A percentile compares a stretch with the other conserved stretches of the same genome.
These are phyloP conservation scores for Penicillium parvum DNA, from an alignment of 495 filamentous ascomycete genomes.

Conservation along the genomic window DNA sequence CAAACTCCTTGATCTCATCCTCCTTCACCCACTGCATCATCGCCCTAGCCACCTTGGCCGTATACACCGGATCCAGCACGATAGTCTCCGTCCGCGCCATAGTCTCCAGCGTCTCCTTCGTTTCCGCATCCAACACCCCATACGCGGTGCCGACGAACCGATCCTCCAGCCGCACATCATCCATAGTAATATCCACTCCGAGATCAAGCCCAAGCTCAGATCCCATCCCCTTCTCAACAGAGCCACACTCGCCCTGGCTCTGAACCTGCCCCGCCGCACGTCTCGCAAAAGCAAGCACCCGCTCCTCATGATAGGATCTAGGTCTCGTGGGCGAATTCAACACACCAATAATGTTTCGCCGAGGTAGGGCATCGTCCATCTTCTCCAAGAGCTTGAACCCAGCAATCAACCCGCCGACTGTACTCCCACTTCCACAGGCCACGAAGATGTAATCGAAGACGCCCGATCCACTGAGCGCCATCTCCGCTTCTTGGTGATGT, in stretches of 20 bases:
- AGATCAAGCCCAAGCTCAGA: slow-evolving; percentile 28
- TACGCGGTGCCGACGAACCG: slow-evolving; percentile 33
- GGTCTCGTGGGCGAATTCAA: slow-evolving; percentile 33
- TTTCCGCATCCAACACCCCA: slow-evolving; percentile 28
- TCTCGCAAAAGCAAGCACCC: slow-evolving; percentile 32
- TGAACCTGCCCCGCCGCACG: slow-evolving; percentile 24
- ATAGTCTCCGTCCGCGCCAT: slow-evolving; percentile 31
- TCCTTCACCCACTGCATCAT: slow-evolving; percentile 29
- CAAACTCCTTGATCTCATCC: slow-evolving; percentile 18
- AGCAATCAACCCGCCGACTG: slow-evolving; percentile 34
- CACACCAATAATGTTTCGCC: slow-evolving; percentile 31
- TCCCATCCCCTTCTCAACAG: no score
- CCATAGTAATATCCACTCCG: slow-evolving; percentile 20
- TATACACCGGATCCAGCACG: slow-evolving; percentile 39
- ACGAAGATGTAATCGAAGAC: slow-evolving; percentile 39
- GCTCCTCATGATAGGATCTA: slow-evolving; percentile 24
- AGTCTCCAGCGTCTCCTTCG: slow-evolving; percentile 15
- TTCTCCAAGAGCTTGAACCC: slow-evolving; percentile 36
- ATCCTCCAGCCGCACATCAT: slow-evolving; percentile 35
- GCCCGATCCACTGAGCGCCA: slow-evolving; percentile 15
- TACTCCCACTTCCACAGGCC: slow-evolving; percentile 39
- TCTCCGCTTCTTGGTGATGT: slow-evolving; percentile 25
- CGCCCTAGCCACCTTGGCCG: slow-evolving; percentile 30
- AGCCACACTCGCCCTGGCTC: no score
- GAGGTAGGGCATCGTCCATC: neutral